Evolutionary conservation across 805 yeast genomes (phyloP), one percentile per base, ranked within the genome.

Genomic region (Saturnispora serradocipensis): DNA sequence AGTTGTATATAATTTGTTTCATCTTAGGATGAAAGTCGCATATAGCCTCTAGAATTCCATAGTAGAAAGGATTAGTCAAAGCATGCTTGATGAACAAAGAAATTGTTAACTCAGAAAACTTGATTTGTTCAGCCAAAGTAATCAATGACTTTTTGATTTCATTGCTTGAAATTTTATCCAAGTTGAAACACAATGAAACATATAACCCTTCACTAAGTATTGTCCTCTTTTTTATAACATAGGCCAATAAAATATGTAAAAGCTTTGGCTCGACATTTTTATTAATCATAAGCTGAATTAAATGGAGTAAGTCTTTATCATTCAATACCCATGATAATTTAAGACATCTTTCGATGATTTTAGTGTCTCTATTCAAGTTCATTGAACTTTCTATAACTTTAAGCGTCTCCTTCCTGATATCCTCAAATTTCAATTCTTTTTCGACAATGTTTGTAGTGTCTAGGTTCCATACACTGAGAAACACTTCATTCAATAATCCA

Each of bases 401-500:
- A 53, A 25, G 30, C 25, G 48, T 16, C 7, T n/a, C 38, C 3
- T 5, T 20, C 27, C 27, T 36, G 5, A 46, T 4, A 36, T 27
- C 30, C 8, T 28, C 24, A 20, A 47, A 51, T 30, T 18, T 27
- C 7, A 34, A 4, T 11, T 7, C 24, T 18, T 35, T 47, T 18
- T 47, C 53, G 3, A 18, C 10, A 7, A 9, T 22, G 0, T 13
- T 18, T 9, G 45, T 20, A 6, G 27, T n/a, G 24, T 50, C 49
- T 11, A 22, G 46, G 10, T 39, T 18, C 51, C 53, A 55, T 10
- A 64, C 34, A 32, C 46, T 57, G 13, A 34, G 39, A 36, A 64
- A 64, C 10, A 65, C 48, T 47, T 64, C 67, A 51, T 61, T 62
- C n/a, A 64, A 45, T n/a, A 66, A 48, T 3, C 57, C 57, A 4